A percentile compares a stretch with the other conserved stretches of the same genome.
Evolutionary conservation across 495 filamentous ascomycete genomes (phyloP).

Genomic region (Hypoxylon fuscum): DNA sequence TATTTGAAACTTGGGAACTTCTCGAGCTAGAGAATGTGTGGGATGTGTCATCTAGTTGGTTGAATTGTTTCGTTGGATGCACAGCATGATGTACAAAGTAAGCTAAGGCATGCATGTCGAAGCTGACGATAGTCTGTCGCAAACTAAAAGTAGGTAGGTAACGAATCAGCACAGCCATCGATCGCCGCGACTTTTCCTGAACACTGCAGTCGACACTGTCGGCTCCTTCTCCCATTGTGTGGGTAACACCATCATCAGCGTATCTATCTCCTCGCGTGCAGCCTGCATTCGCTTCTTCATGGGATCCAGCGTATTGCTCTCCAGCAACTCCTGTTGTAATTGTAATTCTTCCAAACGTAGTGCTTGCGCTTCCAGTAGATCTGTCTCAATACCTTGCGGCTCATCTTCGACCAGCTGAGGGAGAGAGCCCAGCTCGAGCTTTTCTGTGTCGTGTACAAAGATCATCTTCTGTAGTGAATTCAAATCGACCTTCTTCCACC

Average conservation of each 20-base stretch:
- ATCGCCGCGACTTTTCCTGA: constrained; percentile 37
- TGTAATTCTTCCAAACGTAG: constrained; percentile 22
- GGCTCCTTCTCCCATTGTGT: constrained; percentile 40
- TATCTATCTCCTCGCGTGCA: constrained; percentile 42
- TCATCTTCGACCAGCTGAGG: constrained; percentile 39
- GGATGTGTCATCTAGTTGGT: constrained; percentile 18
- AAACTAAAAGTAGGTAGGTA: constrained; percentile 2
- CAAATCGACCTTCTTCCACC: constrained; percentile 36
- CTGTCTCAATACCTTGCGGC: constrained; percentile 19
- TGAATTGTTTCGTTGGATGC: background rate
- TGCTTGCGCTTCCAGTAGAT: constrained; percentile 27
- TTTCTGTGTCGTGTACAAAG: constrained; percentile 42
- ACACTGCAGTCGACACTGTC: constrained; percentile 40
- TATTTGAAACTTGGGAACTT: constrained; percentile 15
- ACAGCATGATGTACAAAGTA: constrained; percentile 27
- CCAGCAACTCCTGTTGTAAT: constrained; percentile 18
- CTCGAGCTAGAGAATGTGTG: constrained; percentile 6
- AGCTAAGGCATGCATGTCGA: constrained; percentile 31
- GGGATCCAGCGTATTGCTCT: constrained; percentile 11
- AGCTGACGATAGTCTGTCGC: constrained; percentile 23
- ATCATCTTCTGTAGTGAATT: constrained; percentile 38
- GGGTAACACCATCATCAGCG: constrained; percentile 42
- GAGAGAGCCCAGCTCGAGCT: constrained; percentile 27
- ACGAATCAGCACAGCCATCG: constrained; percentile 32
- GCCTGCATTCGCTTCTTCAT: constrained; percentile 43